These are phyloP conservation scores for Coccomyxa sp. DNA, from an alignment of 139 green algal species.

Conservation along the genomic window DNA sequence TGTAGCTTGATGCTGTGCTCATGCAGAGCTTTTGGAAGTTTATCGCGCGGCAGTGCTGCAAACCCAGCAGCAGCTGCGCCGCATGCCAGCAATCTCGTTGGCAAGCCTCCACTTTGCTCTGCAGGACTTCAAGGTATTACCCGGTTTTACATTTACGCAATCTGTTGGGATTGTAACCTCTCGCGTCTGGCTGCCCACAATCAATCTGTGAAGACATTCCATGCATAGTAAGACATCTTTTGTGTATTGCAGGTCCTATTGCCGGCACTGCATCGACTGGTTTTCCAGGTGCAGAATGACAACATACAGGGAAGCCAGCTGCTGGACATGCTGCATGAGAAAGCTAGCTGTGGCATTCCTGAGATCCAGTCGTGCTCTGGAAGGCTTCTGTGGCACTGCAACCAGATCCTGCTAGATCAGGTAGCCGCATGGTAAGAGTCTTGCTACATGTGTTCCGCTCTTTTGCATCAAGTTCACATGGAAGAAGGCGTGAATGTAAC, in stretches of 20 bases:
- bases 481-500: background rate
- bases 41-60: slow-evolving; percentile 64
- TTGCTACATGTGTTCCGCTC: background rate
- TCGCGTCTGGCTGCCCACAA: too few species aligned
- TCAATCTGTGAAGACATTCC: background rate
- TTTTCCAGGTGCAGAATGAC: slow-evolving; percentile 32
- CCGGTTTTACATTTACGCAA: too few species aligned
- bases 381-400: slow-evolving; percentile 83
- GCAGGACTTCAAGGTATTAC: slow-evolving; percentile 43
- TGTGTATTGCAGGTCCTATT: slow-evolving; percentile 53
- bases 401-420: slow-evolving; percentile 81
- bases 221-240: background rate
- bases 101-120: slow-evolving; percentile 58
- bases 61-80: slow-evolving; percentile 59
- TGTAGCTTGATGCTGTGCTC: background rate
- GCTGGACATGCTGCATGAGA: slow-evolving; percentile 41
- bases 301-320: slow-evolving; percentile 40
- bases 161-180: too few species aligned
- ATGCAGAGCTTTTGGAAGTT: slow-evolving; percentile 75
- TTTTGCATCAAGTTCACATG: background rate
- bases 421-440: slow-evolving; percentile 67
- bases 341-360: slow-evolving; percentile 55
- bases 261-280: slow-evolving; percentile 56
- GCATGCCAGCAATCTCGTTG: slow-evolving; percentile 30
- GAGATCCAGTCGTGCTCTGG: slow-evolving; percentile 59